Base-by-base conservation (phyloP, 495 filamentous ascomycete species). In the Lasiosphaeria hispida region DNA sequence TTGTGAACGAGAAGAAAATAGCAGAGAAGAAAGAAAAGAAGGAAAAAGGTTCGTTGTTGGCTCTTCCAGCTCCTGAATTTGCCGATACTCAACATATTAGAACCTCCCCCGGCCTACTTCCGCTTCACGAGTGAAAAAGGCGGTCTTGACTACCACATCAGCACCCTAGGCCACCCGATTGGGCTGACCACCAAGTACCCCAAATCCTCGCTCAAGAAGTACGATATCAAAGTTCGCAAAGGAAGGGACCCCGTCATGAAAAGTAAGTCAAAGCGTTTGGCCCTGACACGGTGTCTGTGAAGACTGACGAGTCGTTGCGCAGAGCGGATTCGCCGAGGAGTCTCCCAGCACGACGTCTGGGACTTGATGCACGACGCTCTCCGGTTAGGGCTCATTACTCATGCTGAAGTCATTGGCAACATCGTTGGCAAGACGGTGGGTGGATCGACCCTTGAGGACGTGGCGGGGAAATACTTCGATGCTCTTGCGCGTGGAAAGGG, bases 221-320 rank as follows among this genome's bases (percentile, higher is more conserved):
- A 75, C 53, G 63, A 68, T 34, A 72, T 75, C 61, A 69, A 68
- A 37, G 57, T 74, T 8, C 63, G 67, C n/a, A 75, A 75, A 44
- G 66, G 62, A 15, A 58, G 63, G 38, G 65, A 69, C 45, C 15
- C 53, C 7, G 66, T 65, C 7, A 66, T 68, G 63, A 68, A 67
- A 47, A 72, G 69, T 70, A 35, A 53, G 68, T 61, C 6, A 0
- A 49, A 3, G 13, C 30, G 14, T 50, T 39, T 3, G 23, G 18
- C 14, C 33, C 5, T 19, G 9, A 18, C 35, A 19, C 36, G 23
- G 38, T 15, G 18, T 30, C 30, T 37, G 1, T 59, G 18, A 53
- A 55, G 13, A 52, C 35, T 50, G 15, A 42, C 15, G 14, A 7
- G 7, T 10, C 10, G 4, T n/a, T 19, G 34, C 23, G 0, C 39